These are phyloP conservation scores for Puccinia hordei DNA, from an alignment of 1,284 basidiomycete genomes.

Conservation along the genomic window DNA sequence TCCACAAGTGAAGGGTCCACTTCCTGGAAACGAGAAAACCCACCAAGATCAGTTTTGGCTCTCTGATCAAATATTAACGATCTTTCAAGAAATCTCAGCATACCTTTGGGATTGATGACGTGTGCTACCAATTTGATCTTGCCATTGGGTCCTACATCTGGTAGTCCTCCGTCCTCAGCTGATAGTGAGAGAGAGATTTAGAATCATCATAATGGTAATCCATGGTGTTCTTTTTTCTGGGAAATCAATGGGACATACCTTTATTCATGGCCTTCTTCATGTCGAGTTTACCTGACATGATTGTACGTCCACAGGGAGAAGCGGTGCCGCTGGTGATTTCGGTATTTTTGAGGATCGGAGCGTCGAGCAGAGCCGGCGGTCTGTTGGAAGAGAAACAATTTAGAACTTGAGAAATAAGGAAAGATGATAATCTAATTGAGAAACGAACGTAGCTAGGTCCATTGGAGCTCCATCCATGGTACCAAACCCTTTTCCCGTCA, in stretches of 20 bases:
- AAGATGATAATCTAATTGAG: background rate
- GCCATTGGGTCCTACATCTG: constrained; percentile 33
- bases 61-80: background rate
- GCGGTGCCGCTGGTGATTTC: constrained; percentile 26
- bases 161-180: constrained; percentile 40
- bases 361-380: constrained; percentile 23
- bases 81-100: background rate
- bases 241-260: background rate
- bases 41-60: background rate
- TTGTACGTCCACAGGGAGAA: constrained; percentile 44
- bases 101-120: constrained; percentile 41
- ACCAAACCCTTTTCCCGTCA: constrained; percentile 35
- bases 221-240: background rate
- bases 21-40: constrained; percentile 12
- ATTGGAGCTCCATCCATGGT: constrained; percentile 29
- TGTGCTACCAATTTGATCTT: constrained; percentile 32
- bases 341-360: constrained; percentile 25
- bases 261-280: constrained; percentile 18
- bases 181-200: background rate
- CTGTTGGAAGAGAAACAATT: background rate
- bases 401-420: background rate
- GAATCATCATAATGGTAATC: background rate
- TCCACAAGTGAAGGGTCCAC: constrained; percentile 33
- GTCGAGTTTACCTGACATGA: constrained; percentile 22
- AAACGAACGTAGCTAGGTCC: constrained; percentile 22